A percentile compares a stretch with the other conserved stretches of the same genome.
Conservation (phyloP, 345 rosid genomes). For the Punica granatum region DNA sequence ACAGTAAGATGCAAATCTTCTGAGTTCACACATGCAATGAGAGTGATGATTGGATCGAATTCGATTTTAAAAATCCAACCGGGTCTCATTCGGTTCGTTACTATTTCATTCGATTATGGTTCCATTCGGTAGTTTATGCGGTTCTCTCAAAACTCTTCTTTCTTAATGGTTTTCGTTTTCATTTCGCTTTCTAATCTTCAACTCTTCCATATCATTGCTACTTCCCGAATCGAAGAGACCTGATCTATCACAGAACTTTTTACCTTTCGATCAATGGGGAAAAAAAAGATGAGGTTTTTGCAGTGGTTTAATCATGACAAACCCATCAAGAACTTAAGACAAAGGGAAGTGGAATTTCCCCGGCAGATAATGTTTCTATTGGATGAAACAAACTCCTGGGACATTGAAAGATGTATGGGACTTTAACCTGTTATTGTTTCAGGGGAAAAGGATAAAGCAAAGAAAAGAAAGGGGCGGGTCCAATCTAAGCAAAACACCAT, state of each 20-base stretch:
- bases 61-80: neutral
- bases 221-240: neutral
- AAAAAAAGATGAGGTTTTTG: neutral
- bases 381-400: constrained; percentile 3
- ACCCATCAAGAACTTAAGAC: neutral
- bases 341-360: neutral
- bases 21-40: neutral
- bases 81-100: neutral
- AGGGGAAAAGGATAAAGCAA: neutral
- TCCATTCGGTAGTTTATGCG: neutral
- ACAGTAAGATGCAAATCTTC: neutral
- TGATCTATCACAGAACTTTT: neutral
- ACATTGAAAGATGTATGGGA: constrained; percentile 3
- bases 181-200: neutral
- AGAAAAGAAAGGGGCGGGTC: constrained; percentile 4
- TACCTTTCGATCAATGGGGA: neutral
- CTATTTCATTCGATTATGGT: neutral
- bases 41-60: neutral
- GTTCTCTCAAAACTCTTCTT: no score
- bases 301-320: neutral
- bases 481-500: constrained; percentile 7
- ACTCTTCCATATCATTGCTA: neutral
- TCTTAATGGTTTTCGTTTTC: neutral
- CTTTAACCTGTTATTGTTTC: constrained; percentile 9
- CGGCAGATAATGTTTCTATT: neutral